phyloP scores from a whole-genome alignment of 75 land plant genomes.

The Sequoiadendron giganteum region DNA sequence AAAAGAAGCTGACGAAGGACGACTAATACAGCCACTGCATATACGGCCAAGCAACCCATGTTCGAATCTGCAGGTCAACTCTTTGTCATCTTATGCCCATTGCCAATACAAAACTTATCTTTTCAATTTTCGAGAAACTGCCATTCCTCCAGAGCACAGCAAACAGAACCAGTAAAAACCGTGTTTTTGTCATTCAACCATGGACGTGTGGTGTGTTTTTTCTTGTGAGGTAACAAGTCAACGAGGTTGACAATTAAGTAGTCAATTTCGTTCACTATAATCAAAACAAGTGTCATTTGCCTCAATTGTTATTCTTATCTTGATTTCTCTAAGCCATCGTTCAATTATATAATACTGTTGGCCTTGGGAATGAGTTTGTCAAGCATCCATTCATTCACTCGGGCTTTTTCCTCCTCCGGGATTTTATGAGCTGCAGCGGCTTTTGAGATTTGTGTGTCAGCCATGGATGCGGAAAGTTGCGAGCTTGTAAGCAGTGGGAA shows the following conservation, averaged over 20 bases:
- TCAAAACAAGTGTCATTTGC: background rate
- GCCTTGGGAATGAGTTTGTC: background rate
- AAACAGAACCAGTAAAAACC: background rate
- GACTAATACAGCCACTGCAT: background rate
- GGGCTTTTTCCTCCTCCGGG: too few species aligned
- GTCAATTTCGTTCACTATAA: background rate
- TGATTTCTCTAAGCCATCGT: background rate
- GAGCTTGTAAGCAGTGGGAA: background rate
- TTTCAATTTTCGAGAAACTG: background rate
- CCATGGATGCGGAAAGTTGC: background rate
- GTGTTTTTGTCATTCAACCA: background rate
- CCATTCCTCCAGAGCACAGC: background rate
- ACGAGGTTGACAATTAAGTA: background rate
- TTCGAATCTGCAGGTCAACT: constrained; percentile 6
- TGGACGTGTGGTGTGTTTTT: too few species aligned
- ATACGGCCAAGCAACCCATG: background rate
- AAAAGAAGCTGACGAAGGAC: background rate
- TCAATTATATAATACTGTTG: background rate
- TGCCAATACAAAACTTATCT: background rate
- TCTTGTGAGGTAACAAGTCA: background rate
- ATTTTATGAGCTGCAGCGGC: too few species aligned
- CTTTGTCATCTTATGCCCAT: background rate
- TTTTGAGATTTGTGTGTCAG: background rate
- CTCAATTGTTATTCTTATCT: background rate
- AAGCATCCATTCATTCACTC: background rate